phyloP scores from a whole-genome alignment of 1,139 yeast genomes.

The Suhomyces chickasaworum region DNA sequence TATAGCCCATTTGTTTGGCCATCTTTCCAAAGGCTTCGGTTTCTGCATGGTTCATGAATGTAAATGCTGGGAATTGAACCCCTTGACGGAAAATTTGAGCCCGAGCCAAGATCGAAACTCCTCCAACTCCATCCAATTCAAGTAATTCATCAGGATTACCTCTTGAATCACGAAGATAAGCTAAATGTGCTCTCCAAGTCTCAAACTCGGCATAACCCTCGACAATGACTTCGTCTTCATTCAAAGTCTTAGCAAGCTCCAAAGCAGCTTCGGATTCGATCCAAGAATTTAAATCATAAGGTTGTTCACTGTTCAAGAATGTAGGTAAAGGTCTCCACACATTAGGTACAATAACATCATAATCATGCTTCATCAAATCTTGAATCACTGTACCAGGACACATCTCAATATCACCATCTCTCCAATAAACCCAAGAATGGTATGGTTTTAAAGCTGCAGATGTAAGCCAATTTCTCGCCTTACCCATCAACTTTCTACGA shows the following conservation, averaged over 20 bases:
- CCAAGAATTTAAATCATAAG: constrained; percentile 90
- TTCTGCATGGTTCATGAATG: constrained; percentile 88
- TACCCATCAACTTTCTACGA: constrained; percentile 83
- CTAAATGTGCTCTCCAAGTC: constrained; percentile 85
- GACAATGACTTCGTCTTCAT: constrained; percentile 85
- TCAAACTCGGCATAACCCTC: constrained; percentile 92
- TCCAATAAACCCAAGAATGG: constrained; percentile 94
- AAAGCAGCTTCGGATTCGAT: constrained; percentile 73
- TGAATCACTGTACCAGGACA: constrained; percentile 80
- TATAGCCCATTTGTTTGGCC: constrained; percentile 78
- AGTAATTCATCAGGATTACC: constrained; percentile 69
- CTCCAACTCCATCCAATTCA: constrained; percentile 87
- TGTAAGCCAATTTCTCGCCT: constrained; percentile 87
- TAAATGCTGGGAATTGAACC: constrained; percentile 84
- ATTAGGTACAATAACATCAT: constrained; percentile 85
- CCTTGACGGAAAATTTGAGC: constrained; percentile 84
- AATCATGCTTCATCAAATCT: constrained; percentile 70
- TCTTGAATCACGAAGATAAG: constrained; percentile 63
- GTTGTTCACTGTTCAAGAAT: constrained; percentile 75
- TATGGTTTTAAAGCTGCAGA: constrained; percentile 76
- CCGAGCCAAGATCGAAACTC: constrained; percentile 81
- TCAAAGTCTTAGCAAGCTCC: constrained; percentile 63
- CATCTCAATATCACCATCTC: constrained; percentile 87
- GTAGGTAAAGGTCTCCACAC: constrained; percentile 88
- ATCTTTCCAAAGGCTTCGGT: constrained; percentile 91